These are phyloP conservation scores for Triglochin maritima DNA, from an alignment of 106 monocot genomes.

Conservation along the genomic window DNA sequence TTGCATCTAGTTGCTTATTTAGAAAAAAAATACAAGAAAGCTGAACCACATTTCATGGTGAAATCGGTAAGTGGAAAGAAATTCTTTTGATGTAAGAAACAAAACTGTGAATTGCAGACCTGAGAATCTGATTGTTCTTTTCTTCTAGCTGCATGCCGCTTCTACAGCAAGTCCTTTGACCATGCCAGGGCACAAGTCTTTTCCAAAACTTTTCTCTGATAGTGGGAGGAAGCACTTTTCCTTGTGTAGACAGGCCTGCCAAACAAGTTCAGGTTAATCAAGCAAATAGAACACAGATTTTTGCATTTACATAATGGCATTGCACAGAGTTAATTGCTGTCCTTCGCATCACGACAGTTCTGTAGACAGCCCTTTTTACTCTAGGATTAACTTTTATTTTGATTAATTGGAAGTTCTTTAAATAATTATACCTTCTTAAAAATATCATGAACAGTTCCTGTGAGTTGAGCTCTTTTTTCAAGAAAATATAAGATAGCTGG, in stretches of 20 bases:
- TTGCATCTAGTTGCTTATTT: no score
- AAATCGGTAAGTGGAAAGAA: no score
- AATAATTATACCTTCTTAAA: no score
- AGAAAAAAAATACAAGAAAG: not conserved
- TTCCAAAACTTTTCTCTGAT: slow-evolving; percentile 34
- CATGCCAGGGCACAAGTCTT: slow-evolving; percentile 40
- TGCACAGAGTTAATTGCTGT: no score
- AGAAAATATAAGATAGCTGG: no score
- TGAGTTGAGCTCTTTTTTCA: no score
- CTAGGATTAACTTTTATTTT: no score
- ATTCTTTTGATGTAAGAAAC: not conserved
- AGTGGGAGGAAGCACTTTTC: slow-evolving; percentile 35
- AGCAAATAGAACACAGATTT: not conserved
- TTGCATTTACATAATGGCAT: not conserved
- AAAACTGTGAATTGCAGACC: not conserved
- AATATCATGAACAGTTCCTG: no score
- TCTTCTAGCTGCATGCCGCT: slow-evolving; percentile 41
- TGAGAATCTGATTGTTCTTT: not conserved
- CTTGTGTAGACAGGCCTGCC: slow-evolving; percentile 58
- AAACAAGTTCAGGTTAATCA: slow-evolving; percentile 3
- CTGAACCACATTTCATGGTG: no score
- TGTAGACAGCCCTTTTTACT: no score
- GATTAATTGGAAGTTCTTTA: no score
- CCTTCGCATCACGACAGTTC: no score
- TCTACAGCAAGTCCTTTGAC: slow-evolving; percentile 65